phyloP scores from a whole-genome alignment of 768 basidiomycete genomes.

The Neoboletus brunneissimus region DNA sequence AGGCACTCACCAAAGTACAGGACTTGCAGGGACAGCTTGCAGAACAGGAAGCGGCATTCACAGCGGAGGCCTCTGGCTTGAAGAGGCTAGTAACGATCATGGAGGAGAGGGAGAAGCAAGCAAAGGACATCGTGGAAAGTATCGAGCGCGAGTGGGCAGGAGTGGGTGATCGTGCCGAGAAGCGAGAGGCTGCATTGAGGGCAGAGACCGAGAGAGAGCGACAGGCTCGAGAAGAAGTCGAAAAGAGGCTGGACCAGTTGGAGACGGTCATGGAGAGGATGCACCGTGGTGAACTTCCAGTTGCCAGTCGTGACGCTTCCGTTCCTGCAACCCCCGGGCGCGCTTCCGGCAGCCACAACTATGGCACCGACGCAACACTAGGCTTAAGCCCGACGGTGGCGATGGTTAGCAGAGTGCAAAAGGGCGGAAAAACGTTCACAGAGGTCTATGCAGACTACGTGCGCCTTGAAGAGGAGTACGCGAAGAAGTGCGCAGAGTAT shows the following conservation, averaged over 20 bases:
- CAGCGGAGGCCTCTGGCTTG: conserved; percentile 70
- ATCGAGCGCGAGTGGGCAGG: conserved; percentile 83
- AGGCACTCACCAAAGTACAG: conserved; percentile 72
- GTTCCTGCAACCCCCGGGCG: conserved; percentile 43
- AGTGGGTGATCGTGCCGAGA: conserved; percentile 65
- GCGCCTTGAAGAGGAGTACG: conserved; percentile 77
- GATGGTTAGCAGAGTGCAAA: conserved; percentile 78
- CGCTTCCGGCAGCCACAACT: conserved; percentile 38
- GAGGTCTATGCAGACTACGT: conserved; percentile 93
- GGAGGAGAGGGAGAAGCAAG: conserved; percentile 84
- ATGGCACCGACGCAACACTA: conserved; percentile 54
- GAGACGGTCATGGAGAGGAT: conserved; percentile 70
- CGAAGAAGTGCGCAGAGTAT: conserved; percentile 76
- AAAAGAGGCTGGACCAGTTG: conserved; percentile 68
- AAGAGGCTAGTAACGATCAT: conserved; percentile 77
- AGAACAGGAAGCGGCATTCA: conserved; percentile 81
- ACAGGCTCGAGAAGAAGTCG: conserved; percentile 63
- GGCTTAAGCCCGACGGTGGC: conserved; percentile 85
- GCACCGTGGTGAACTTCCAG: conserved; percentile 67
- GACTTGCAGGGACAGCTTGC: conserved; percentile 75
- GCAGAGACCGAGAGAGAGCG: conserved; percentile 75
- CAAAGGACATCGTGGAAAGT: conserved; percentile 75
- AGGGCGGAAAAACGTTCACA: conserved; percentile 85
- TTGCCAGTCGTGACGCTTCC: conserved; percentile 44
- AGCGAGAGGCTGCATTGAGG: conserved; percentile 60